These are phyloP conservation scores for Cyberlindnera petersonii DNA, from an alignment of 805 yeast species.

Conservation along the genomic window DNA sequence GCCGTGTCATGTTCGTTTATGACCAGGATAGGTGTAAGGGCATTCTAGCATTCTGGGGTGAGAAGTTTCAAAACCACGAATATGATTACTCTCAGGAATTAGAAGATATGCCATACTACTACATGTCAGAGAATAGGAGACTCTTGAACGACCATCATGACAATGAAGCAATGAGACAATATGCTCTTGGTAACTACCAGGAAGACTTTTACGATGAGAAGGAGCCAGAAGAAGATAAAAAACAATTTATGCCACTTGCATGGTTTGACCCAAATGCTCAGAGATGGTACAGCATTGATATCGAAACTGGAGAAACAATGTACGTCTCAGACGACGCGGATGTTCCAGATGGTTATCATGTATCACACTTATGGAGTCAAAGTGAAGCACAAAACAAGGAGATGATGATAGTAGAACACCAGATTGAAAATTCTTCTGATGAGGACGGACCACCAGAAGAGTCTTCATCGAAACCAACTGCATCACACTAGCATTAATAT, in stretches of 20 bases:
- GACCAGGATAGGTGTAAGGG: conserved; percentile 48
- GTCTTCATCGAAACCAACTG: conserved; percentile 7
- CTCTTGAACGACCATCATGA: neutral
- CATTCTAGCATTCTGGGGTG: conserved; percentile 58
- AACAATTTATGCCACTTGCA: neutral
- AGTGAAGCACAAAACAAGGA: too few species aligned
- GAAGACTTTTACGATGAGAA: conserved; percentile 11
- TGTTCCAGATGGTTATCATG: too few species aligned
- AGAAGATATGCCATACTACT: conserved; percentile 10
- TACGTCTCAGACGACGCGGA: conserved; percentile 10
- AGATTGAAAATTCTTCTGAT: neutral
- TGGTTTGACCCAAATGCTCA: conserved; percentile 10
- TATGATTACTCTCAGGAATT: conserved; percentile 17
- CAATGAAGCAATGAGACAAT: conserved; percentile 1
- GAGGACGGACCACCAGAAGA: conserved; percentile 13
- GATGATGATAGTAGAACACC: neutral
- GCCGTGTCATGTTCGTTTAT: conserved; percentile 44
- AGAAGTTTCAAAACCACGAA: conserved; percentile 31
- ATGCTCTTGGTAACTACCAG: conserved; percentile 6
- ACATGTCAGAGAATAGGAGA: conserved; percentile 10
- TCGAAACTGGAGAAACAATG: conserved; percentile 1
- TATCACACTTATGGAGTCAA: too few species aligned
- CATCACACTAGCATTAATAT: too few species aligned
- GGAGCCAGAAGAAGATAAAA: neutral
- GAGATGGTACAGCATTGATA: conserved; percentile 6